Evolutionary conservation across 176 grass and related monocot genomes (phyloP), one percentile per base, ranked within the genome.

Genomic region (Musa itinerans): DNA sequence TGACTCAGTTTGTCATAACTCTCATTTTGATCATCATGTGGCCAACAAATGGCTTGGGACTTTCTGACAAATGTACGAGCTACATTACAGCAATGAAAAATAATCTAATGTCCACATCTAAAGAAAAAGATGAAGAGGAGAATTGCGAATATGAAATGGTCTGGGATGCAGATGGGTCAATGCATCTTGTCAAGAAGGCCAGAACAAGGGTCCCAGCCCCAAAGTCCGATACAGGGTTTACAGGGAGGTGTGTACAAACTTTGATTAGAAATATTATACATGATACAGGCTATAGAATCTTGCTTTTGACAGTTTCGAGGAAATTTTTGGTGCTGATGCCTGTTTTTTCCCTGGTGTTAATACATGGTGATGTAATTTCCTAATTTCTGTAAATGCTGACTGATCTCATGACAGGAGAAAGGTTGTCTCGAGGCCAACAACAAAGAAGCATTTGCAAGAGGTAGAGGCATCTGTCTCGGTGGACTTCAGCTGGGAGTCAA

Each of bases 61-160:
- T 78, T 83, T 84, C 82, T 67, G 66, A 85, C 34, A 65, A 74
- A 91, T 80, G 72, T 49, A 71, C 80, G 69, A 75, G 69, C 49
- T 87, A 87, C 69, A 82, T 91, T 65, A 82, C 77, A 68, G 79
- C 73, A 14, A 86, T 83, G 19, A 85, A 83, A 79, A 78, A 74
- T 16, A 89, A 98, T 74, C 58, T 98, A 62, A 74, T 72, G n/a
- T 55, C 86, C 59, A 91, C 82, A 71, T 79, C 83, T 24, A 98
- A 98, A 80, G 90, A 98, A 77, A 98, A 98, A 80, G 78, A 88
- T 88, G 90, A 93, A 0, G 88, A 91, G 25, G 93, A 93, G 63
- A 84, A 94, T 72, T 86, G 84, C 67, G 95, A 94, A 24, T 98
- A 94, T 71, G 90, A 93, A 81, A 98, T 98, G 95, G 63, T 94